phyloP scores from a whole-genome alignment of 208 protist species.

The Naegleria lovaniensis region DNA sequence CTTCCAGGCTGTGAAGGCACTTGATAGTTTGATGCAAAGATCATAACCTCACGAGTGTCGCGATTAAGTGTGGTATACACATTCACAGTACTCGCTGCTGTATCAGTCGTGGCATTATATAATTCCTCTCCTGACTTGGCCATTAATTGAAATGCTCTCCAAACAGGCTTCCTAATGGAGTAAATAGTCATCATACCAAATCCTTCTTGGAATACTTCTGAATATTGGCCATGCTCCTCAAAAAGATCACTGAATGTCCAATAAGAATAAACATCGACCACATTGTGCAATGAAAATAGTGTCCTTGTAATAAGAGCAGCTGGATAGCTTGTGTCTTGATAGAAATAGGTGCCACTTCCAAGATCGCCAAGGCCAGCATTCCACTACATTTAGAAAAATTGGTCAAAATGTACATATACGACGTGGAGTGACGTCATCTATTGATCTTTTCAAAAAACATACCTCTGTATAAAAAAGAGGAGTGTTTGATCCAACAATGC shows the following conservation, averaged over 20 bases:
- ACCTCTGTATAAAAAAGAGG: constrained; percentile 27
- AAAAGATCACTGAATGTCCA: constrained; percentile 35
- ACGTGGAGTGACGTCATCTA: no score
- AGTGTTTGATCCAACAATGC: neutral
- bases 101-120: neutral
- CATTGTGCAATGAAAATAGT: neutral
- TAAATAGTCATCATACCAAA: constrained; percentile 33
- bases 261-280: constrained; percentile 26
- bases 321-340: constrained; percentile 22
- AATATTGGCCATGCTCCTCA: constrained; percentile 24
- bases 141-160: constrained; percentile 32
- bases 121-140: neutral
- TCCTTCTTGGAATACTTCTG: neutral
- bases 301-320: constrained; percentile 1
- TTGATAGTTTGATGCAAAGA: constrained; percentile 18
- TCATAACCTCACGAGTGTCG: neutral
- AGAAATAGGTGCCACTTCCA: constrained; percentile 4
- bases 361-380: neutral
- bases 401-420: no score
- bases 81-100: neutral
- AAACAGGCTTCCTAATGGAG: constrained; percentile 19
- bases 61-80: neutral
- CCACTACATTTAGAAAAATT: no score
- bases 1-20: neutral
- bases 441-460: constrained; percentile 1